Base-by-base conservation (phyloP, 2,329 filamentous ascomycete species). In the Sporothrix brunneoviolacea region DNA sequence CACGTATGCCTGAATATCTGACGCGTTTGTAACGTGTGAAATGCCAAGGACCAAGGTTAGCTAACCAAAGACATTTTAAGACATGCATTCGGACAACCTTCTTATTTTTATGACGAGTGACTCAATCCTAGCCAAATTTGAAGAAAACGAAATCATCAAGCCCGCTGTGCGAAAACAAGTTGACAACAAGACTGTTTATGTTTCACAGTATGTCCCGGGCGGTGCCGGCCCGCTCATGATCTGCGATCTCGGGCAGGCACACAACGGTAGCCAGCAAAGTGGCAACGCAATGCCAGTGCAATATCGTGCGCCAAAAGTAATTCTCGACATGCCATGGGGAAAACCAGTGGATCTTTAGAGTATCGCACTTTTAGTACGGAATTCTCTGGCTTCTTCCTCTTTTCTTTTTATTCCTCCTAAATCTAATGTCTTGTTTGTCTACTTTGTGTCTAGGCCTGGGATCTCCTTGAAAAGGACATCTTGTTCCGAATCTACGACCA, bases 211-310 rank as follows among this genome's bases (percentile, higher is more conserved):
- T 48, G 61, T 70, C 58, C 22, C 62, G 3, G 54, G 63, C 24
- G 64, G 62, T 13, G 58, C 55, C 18, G 67, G 65, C 0, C 40
- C 55, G 0, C 61, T 69, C 6, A 57, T 54, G 8, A 56, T 70
- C 8, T 61, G 58, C 38, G 67, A 71, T 52, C 55, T 70, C 1
- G 64, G 68, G 12, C 62, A 67, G 51, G 67, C 68, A n/a, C 60
- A 62, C n/a, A 60, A 64, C 22, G 63, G 63, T 2, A n/a, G 37
- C 10, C 37, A 32, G 6, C 39, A 38, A 3, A 28, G 10, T 3
- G 53, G 60, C 2, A 57, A 52, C 4, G 62, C 60, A 6, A 65
- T 65, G 61, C 63, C 63, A 4, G 5, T 58, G 8, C 60, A 54
- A 2, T 65, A 65, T 45, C 61, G 64, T 16, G 62, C 66, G 19